These are phyloP conservation scores for Erucastrum elatum DNA, from an alignment of 345 rosid genomes.

Conservation along the genomic window DNA sequence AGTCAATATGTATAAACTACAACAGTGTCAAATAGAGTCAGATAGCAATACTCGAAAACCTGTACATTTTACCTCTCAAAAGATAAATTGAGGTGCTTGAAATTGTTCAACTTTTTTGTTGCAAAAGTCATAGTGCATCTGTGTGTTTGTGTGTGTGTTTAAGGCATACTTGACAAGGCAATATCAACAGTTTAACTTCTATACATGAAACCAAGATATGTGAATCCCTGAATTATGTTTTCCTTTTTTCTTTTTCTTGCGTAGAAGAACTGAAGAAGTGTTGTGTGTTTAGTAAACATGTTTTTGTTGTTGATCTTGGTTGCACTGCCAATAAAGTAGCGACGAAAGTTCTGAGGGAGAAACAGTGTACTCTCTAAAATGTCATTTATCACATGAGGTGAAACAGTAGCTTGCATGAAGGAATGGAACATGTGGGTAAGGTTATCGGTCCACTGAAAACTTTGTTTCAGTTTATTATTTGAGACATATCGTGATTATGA, in stretches of 20 bases:
- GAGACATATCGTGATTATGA: too few relatives aligned
- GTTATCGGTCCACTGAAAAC: neutral
- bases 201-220: neutral
- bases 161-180: too few relatives aligned
- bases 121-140: too few relatives aligned
- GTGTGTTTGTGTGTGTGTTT: too few relatives aligned
- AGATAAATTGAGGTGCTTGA: too few relatives aligned
- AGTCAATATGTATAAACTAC: too few relatives aligned
- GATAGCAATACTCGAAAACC: too few relatives aligned
- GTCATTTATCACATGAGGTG: constrained; percentile 98
- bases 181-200: neutral
- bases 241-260: neutral
- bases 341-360: constrained; percentile 57
- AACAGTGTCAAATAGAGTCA: too few relatives aligned
- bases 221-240: neutral
- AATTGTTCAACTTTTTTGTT: too few relatives aligned
- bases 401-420: constrained; percentile 87
- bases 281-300: too few relatives aligned
- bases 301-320: constrained; percentile 39
- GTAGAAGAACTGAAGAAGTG: neutral
- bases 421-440: constrained; percentile 75
- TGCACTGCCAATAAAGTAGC: constrained; percentile 86
- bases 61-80: too few relatives aligned
- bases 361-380: constrained; percentile 81
- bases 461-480: constrained; percentile 11